phyloP scores from a whole-genome alignment of 2,329 filamentous ascomycete genomes.

The Aspergillus tanneri region DNA sequence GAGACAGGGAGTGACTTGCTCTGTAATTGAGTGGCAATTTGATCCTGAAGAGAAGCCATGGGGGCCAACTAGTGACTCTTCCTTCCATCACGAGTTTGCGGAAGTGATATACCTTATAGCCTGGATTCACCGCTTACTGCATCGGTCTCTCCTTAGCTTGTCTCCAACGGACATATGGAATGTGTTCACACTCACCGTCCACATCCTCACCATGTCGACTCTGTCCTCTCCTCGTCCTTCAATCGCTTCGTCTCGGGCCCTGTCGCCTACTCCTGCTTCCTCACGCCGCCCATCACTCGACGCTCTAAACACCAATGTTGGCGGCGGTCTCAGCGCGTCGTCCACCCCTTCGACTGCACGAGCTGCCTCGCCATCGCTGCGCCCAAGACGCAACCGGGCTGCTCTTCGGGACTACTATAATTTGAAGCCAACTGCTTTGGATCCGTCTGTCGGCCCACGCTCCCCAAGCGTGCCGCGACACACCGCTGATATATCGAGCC shows the following conservation, averaged over 20 bases:
- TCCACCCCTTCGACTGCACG: constrained; percentile 43
- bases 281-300: constrained; percentile 76
- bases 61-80: too few species aligned
- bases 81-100: too few species aligned
- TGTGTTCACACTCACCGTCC: background rate
- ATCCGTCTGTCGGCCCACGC: constrained; percentile 32
- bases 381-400: constrained; percentile 67
- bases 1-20: constrained; percentile 57
- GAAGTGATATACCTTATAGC: too few species aligned
- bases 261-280: constrained; percentile 64
- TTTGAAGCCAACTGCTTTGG: constrained; percentile 56
- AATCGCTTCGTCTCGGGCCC: constrained; percentile 56
- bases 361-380: constrained; percentile 37
- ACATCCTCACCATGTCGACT: constrained; percentile 51
- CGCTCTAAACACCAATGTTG: constrained; percentile 57
- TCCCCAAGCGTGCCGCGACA: constrained; percentile 42
- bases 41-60: constrained; percentile 31
- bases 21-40: constrained; percentile 55
- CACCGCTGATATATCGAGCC: constrained; percentile 44
- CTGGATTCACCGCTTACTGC: constrained; percentile 31
- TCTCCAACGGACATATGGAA: background rate
- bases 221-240: constrained; percentile 60
- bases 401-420: constrained; percentile 96
- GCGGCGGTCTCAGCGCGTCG: constrained; percentile 45
- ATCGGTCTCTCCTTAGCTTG: background rate